Base-by-base conservation (phyloP, 345 rosid species). In the Cochlearia excelsa region DNA sequence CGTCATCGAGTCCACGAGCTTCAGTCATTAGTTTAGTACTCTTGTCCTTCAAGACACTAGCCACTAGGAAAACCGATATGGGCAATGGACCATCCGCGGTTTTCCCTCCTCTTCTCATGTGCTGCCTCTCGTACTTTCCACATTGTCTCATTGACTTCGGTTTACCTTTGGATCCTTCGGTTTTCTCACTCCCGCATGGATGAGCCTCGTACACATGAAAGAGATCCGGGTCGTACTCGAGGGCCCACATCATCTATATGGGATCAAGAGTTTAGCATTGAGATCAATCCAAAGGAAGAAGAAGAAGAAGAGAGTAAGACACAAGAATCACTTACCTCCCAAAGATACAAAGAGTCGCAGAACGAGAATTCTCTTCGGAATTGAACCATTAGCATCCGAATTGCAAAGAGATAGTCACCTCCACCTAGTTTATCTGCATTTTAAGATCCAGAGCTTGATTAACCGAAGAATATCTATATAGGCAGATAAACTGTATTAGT, bases 181-280 rank as follows among this genome's bases (percentile, higher is more conserved):
- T 40, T 57, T 74, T 82, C 50, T 82, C 83, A 11, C 50, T 44
- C 52, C 71, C 76, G 11, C 74, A 51, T 23, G 73, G 82, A 46
- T 74, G 59, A 6, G 84, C 81, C 76, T 89, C 99, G 26, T 89
- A 93, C 35, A 80, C 27, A 44, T 49, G 50, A 69, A 80, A 89
- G 70, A 84, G 67, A 57, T 84, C 85, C 1, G 99, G 99, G 61
- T 93, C 95, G 33, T 87, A 93, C 66, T 93, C 97, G 26, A 93
- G 84, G 11, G 99, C 97, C 97, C 99, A 93, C 99, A 93, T 93
- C 99, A 93, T 93, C 99, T n/a, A n/a, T 93, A 81, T 57, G 5
- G n/a, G 49, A 64, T 54, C 11, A 53, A 2, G 3, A 30, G 40
- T 46, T 52, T 46, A 2, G 2, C 41, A 33, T 3, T 46, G 30